Evolutionary conservation across 352 stramenopile species (phyloP), one percentile per base, ranked within the genome.

Genomic region (Phytophthora multivora): DNA sequence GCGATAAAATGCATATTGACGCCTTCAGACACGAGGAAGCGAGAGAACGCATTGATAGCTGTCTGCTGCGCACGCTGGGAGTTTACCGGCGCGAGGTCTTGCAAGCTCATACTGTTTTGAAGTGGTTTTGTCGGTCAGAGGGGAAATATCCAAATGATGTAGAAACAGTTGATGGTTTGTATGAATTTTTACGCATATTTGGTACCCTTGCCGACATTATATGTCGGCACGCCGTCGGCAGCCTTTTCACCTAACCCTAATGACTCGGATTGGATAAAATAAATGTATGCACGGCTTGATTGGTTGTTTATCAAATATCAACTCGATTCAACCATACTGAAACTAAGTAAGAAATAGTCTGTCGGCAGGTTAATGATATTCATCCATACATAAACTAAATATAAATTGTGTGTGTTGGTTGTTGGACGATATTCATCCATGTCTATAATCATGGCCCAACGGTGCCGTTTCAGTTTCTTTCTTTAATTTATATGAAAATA

Each of bases 41-140:
- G 18, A 5, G 62, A 39, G n/a, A 68, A 68, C 2, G 40, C 31
- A 9, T 59, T 58, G 19, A 63, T 36, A 4, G 51, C 59, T 9
- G 63, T 64, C 3, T 61, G 30, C 0, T 0, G 33, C 5, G 33
- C 33, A 1, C 11, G 10, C 13, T 39, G 5, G 0, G 33, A 39
- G 33, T 39, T n/a, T 16, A n/a, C 9, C 1, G 33, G 33, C 3
- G 9, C 33, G 9, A 39, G 33, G 33, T 39, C 33, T 39, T 39
- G 15, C 15, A 42, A 15, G 11, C n/a, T 19, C 16, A 46, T 46
- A 15, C 3, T 28, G 11, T n/a, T 50, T 38, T 13, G 5, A 36
- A 25, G 15, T 18, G 3, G 9, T 28, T 47, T 21, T 47, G 40
- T 47, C 40, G 18, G 40, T 10, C n/a, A 5, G 1, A 47, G 11